A percentile compares a stretch with the other conserved stretches of the same genome.
Conservation (phyloP, 805 yeast species). For the Hanseniaspora thailandica region DNA sequence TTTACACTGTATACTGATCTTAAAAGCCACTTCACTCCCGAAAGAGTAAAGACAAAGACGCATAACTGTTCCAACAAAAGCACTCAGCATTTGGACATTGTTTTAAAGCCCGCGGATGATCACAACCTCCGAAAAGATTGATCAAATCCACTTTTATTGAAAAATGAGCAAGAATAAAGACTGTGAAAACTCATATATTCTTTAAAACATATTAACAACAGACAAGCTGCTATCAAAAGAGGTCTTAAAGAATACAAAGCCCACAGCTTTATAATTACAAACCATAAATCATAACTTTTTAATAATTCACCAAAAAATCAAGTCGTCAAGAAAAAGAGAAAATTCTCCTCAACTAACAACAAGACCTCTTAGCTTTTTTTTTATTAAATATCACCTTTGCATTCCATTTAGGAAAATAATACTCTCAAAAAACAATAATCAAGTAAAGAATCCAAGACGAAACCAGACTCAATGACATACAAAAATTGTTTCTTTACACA, state of each 20-base stretch:
- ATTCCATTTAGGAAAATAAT: constrained; percentile 12
- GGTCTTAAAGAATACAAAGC: not conserved
- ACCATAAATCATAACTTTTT: constrained; percentile 16
- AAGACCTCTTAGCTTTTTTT: constrained; percentile 9
- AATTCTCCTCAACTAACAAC: not conserved
- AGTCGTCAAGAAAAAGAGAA: not conserved
- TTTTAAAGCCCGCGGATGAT: constrained; percentile 2
- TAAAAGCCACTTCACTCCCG: not conserved
- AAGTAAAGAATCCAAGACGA: constrained; percentile 10
- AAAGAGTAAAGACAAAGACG: not conserved
- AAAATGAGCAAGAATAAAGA: constrained; percentile 6
- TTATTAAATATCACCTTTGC: constrained; percentile 14
- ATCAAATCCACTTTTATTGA: not conserved
- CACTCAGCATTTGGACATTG: constrained; percentile 13
- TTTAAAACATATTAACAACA: not conserved
- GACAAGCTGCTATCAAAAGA: constrained; percentile 2
- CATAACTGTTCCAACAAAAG: not conserved
- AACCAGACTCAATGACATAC: constrained; percentile 13
- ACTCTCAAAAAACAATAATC: constrained; percentile 11
- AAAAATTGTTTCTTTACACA: constrained; percentile 9
- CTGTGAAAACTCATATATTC: not conserved
- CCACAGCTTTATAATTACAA: constrained; percentile 1
- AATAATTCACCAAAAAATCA: constrained; percentile 8
- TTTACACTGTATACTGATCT: constrained; percentile 2
- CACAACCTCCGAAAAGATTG: not conserved